A percentile compares a stretch with the other conserved stretches of the same genome.
Evolutionary conservation across 192 early-diverging fungal species (phyloP).

Genomic region (Polychytrium aggregatum): DNA sequence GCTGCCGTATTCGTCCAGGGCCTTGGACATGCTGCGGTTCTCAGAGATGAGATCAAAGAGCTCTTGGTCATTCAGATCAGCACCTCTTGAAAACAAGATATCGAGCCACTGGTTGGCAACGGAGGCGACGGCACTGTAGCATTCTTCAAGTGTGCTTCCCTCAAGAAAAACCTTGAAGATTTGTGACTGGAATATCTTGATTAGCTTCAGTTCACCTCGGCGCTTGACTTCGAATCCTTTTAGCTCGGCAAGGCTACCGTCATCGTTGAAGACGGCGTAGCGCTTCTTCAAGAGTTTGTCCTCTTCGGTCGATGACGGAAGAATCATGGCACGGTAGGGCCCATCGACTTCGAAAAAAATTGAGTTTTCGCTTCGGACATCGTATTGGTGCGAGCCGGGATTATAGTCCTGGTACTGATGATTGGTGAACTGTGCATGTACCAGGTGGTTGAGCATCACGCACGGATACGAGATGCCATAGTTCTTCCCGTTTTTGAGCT

Average conservation of each 20-base stretch:
- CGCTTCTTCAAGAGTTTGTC: conserved; percentile 97
- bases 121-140: conserved; percentile 79
- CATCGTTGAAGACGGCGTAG: conserved; percentile 95
- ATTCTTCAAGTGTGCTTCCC: conserved; percentile 71
- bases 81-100: conserved; percentile 75
- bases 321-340: conserved; percentile 95
- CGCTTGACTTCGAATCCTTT: conserved; percentile 99
- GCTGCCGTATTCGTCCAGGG: conserved; percentile 81
- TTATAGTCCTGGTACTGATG: conserved; percentile 84
- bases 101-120: conserved; percentile 94
- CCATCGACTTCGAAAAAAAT: conserved; percentile 99
- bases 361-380: conserved; percentile 74
- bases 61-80: conserved; percentile 70
- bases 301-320: conserved; percentile 88
- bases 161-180: conserved; percentile 91
- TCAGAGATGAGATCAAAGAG: conserved; percentile 95
- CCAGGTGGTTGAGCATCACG: conserved; percentile 95
- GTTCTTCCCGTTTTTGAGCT: conserved; percentile 64
- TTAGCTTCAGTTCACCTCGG: conserved; percentile 93
- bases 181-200: conserved; percentile 94
- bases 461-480: conserved; percentile 92
- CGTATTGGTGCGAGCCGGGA: conserved; percentile 45
- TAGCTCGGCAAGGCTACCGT: conserved; percentile 87
- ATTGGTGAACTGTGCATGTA: conserved; percentile 93
- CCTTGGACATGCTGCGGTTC: conserved; percentile 92